Base-by-base conservation (phyloP, 2,329 filamentous ascomycete genomes). In the Macrophomina tecta region DNA sequence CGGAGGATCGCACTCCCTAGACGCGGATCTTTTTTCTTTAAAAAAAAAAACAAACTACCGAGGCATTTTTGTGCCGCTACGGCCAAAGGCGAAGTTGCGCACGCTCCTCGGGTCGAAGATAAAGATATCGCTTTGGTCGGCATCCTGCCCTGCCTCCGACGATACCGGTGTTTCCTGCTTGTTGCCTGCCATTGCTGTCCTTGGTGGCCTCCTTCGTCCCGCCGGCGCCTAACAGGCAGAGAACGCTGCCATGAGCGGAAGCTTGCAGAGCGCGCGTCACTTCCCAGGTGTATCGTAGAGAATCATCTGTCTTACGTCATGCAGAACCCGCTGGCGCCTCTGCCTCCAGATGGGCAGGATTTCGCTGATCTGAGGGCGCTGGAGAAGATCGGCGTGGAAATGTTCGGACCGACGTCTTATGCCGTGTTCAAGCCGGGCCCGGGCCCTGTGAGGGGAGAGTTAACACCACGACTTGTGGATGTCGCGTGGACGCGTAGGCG, bases 401-500 rank as follows among this genome's bases (percentile, higher is more conserved):
- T 78, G 28, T 82, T 75, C 65, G 74, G 78, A 36, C 81, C 78
- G 1, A 28, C 18, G 4, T 40, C 53, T 23, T 5, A 45, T 42
- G 36, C 53, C 53, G 6, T 60, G 55, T 18, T 40, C 23, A 3
- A 40, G 55, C 23, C 12, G 38, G 55, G 1, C 55, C 40, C 12
- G 23, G 38, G n/a, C 12, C 34, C 14, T 32, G 45, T n/a, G 77
- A 74, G 34, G 76, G 78, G 7, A 76, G 73, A 60, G 75, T 79
- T 0, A 84, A 80, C 68, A 77, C 79, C 9, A 82, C 83, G 0
- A 58, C 53, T 3, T 87, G 85, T 73, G 85, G 85, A 8, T 84
- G 85, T 0, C 84, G 87, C 75, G 84, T 86, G 3, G 87, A 83
- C 69, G 82, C 83, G 18, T 87, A 83, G 77, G 85, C 85, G 11